These are phyloP conservation scores for Henckelia pumila DNA, from an alignment of 257 asterid species.

Conservation along the genomic window DNA sequence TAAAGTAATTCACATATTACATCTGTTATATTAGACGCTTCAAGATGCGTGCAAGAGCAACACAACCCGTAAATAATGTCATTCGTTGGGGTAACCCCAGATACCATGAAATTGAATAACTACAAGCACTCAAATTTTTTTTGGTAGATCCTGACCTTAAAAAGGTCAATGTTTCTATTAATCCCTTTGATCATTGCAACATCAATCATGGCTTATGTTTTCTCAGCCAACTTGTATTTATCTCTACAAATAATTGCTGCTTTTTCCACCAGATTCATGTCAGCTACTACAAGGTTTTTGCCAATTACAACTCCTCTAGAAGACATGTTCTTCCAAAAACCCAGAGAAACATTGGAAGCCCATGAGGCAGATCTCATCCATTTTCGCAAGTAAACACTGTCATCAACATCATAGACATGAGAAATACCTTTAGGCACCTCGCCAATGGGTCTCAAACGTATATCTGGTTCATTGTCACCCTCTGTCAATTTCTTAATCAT, in stretches of 20 bases:
- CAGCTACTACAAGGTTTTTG: slow-evolving; percentile 77
- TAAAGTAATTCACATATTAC: not conserved
- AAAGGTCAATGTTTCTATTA: slow-evolving; percentile 93
- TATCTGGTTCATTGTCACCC: slow-evolving; percentile 30
- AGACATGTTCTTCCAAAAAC: slow-evolving; percentile 64
- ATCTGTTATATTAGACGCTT: not conserved
- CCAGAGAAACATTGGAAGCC: slow-evolving; percentile 66
- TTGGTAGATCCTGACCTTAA: slow-evolving; percentile 54
- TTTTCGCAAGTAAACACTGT: slow-evolving; percentile 74
- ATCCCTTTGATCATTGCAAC: slow-evolving; percentile 97
- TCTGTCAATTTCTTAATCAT: slow-evolving; percentile 40
- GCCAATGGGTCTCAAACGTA: slow-evolving; percentile 26
- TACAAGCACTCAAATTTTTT: not conserved
- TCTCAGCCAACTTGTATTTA: slow-evolving; percentile 66
- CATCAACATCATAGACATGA: slow-evolving; percentile 73
- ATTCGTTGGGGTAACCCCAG: not conserved
- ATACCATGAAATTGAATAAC: not conserved
- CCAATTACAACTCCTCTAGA: slow-evolving; percentile 68
- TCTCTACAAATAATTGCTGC: slow-evolving; percentile 76
- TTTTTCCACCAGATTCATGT: slow-evolving; percentile 61
- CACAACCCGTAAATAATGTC: not conserved
- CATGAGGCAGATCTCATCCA: slow-evolving; percentile 94
- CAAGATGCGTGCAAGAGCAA: not conserved
- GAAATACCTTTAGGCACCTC: slow-evolving; percentile 46
- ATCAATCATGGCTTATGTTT: slow-evolving; percentile 89